Base-by-base conservation (phyloP, 768 basidiomycete species). In the Imleria badia region DNA sequence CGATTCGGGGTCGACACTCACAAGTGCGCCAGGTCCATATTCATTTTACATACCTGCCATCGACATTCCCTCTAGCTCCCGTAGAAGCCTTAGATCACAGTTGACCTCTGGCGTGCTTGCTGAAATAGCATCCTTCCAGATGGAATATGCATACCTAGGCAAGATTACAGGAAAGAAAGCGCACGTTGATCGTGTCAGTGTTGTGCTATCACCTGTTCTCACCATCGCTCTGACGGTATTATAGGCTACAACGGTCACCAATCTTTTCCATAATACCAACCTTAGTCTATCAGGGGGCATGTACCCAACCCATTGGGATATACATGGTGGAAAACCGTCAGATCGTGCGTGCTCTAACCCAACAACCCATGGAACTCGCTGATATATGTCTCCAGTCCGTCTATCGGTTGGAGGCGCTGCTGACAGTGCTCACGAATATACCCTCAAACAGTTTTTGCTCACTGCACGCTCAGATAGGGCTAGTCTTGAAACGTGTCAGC, bases 81-180 rank as follows among this genome's bases (percentile, higher is more conserved):
- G 57, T 19, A 54, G 9, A 35, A 35, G n/a, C 8, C 41, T 26
- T 1, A 41, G 14, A 7, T 4, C 52, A 5, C 76, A 78, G 0
- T 55, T 68, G 0, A 71, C 73, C 47, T 65, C 76, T 14, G 78
- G 77, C 13, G 64, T 77, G 11, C 69, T 89, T n/a, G 90, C 94
- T 0, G 94, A 97, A 69, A 84, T 93, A 39, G 89, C 84, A 5
- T 90, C 82, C 41, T 75, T 89, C 51, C 91, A 94, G 65, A 67
- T 96, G 46, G 94, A 96, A 69, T 90, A 92, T 67, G 80, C 86
- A 52, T 94, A 94, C 60, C 79, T 95, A 2, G 87, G 89, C 2
- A 85, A 89, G 59, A 68, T 86, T 11, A 93, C 91, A 1, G 88
- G 87, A 3, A 85, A 87, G 57, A 78, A 80, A 48, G 76, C 76